Conservation (phyloP, 305 asterid genomes). For the Ajuga reptans region DNA sequence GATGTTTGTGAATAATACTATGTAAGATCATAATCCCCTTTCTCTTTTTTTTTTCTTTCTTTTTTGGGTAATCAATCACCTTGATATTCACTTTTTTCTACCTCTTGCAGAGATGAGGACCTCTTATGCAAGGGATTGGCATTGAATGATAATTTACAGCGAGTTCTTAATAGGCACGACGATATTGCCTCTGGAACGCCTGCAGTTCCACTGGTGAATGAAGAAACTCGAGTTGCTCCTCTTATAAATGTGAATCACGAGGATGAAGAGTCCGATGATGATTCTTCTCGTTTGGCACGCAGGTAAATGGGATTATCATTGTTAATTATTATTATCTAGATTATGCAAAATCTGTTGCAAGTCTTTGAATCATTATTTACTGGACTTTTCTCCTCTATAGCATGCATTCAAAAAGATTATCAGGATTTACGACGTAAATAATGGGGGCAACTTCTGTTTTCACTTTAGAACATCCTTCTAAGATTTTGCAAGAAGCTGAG, state of each 20-base stretch:
- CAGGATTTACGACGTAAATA: too few relatives aligned
- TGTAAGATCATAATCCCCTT: conserved; percentile 34
- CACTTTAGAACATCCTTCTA: too few relatives aligned
- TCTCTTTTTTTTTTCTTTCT: neutral
- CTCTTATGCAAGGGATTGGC: conserved; percentile 65
- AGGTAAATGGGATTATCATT: conserved; percentile 32
- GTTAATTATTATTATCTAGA: neutral
- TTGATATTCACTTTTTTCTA: neutral
- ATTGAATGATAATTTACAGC: conserved; percentile 68
- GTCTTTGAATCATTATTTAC: neutral
- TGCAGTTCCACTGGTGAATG: conserved; percentile 21
- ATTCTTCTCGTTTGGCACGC: conserved; percentile 67
- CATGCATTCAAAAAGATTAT: neutral
- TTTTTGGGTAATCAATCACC: neutral
- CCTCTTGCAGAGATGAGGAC: conserved; percentile 58
- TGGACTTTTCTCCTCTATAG: neutral
- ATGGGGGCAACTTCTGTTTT: too few relatives aligned
- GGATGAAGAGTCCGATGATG: conserved; percentile 78
- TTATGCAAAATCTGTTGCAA: neutral
- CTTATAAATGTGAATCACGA: conserved; percentile 71
- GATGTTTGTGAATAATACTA: conserved; percentile 65
- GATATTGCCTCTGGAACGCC: conserved; percentile 53
- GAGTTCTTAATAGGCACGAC: conserved; percentile 62
- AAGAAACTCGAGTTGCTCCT: conserved; percentile 47
- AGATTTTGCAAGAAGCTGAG: too few relatives aligned